A percentile compares a stretch with the other conserved stretches of the same genome.
Evolutionary conservation across 306 rosid genomes (phyloP).

Genomic region (Neltuma alba): DNA sequence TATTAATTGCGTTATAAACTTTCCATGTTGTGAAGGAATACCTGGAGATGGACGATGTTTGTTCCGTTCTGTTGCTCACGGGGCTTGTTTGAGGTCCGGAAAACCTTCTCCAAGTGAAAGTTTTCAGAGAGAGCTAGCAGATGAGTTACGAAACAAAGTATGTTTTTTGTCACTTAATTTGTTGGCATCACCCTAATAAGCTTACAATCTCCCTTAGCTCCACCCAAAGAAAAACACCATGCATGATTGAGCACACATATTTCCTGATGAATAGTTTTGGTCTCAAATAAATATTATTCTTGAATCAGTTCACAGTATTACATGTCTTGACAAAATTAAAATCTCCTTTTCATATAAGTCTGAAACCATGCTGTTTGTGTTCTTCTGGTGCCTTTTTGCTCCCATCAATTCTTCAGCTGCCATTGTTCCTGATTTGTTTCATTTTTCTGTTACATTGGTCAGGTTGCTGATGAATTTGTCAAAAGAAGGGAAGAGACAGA

Average conservation of each 20-base stretch:
- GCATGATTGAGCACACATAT: slow-evolving; percentile 17
- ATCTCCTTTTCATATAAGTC: background rate
- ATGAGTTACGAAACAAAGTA: slow-evolving; percentile 71
- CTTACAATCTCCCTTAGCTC: background rate
- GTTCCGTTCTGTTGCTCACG: slow-evolving; percentile 89
- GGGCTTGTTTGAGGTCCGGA: slow-evolving; percentile 79
- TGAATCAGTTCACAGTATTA: background rate
- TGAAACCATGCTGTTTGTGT: slow-evolving; percentile 4
- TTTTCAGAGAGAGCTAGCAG: slow-evolving; percentile 75
- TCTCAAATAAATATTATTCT: background rate
- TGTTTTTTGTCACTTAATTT: slow-evolving; percentile 32
- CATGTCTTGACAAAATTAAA: slow-evolving; percentile 6
- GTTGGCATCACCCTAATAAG: background rate
- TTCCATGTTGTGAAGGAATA: slow-evolving; percentile 61
- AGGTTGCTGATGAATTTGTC: slow-evolving; percentile 94
- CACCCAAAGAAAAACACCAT: background rate
- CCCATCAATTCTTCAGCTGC: background rate
- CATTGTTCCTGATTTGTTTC: slow-evolving; percentile 24
- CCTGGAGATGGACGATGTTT: slow-evolving; percentile 97
- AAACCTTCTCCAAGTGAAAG: slow-evolving; percentile 70
- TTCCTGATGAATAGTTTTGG: slow-evolving; percentile 11
- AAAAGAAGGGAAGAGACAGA: slow-evolving; percentile 87
- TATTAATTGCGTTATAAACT: slow-evolving; percentile 28
- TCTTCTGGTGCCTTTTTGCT: background rate
- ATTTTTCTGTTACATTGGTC: slow-evolving; percentile 29